A percentile compares a stretch with the other conserved stretches of the same genome.
phyloP scores from a whole-genome alignment of 139 green algal species.

The Zygnema circumcarinatum region DNA sequence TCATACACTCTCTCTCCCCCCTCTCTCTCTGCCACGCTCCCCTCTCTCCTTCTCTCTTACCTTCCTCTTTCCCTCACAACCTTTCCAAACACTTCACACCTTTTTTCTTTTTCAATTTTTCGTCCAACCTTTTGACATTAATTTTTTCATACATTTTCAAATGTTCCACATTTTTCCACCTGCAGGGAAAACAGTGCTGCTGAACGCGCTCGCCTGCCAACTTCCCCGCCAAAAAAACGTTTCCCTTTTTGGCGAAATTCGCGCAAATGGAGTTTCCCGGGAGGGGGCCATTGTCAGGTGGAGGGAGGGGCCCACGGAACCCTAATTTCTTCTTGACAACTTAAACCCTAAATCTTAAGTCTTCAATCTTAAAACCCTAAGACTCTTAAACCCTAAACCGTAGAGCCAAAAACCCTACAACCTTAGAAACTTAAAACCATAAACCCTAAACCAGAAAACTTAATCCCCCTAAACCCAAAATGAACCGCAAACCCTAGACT shows the following conservation, averaged over 20 bases:
- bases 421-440: not conserved
- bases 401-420: not conserved
- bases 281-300: not conserved
- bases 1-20: no score
- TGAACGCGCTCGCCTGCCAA: conserved; percentile 47
- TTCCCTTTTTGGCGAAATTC: conserved; percentile 8
- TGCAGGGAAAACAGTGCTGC: conserved; percentile 53
- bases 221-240: conserved; percentile 10
- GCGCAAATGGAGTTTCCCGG: conserved; percentile 30
- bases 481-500: no score
- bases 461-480: not conserved
- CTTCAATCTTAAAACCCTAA: not conserved
- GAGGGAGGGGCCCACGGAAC: no score
- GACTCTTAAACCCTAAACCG: not conserved
- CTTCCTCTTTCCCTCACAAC: no score
- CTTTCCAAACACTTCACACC: no score
- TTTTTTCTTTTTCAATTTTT: no score
- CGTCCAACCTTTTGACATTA: no score
- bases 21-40: no score
- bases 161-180: conserved; percentile 62
- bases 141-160: no score
- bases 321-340: not conserved
- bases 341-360: not conserved
- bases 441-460: not conserved
- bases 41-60: no score